Conservation (phyloP, 352 stramenopile genomes). For the Globisporangium carolinianum region DNA sequence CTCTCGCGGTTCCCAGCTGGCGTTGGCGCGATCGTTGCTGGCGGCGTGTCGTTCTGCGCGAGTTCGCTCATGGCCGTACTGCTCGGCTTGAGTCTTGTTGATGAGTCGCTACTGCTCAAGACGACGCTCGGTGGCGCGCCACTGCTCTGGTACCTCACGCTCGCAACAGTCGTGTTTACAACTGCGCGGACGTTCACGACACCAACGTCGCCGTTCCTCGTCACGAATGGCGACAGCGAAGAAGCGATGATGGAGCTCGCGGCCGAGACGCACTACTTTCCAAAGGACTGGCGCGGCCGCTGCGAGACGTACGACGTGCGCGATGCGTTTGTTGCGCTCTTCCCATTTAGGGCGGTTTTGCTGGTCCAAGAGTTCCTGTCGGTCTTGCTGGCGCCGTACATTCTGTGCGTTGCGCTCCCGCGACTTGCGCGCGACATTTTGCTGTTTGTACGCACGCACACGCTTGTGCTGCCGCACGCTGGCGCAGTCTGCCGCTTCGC, state of each 20-base stretch:
- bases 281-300: constrained; percentile 88
- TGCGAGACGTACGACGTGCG: constrained; percentile 85
- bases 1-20: constrained; percentile 91
- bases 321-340: constrained; percentile 86
- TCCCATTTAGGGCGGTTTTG: constrained; percentile 93
- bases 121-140: constrained; percentile 92
- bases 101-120: constrained; percentile 94
- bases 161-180: constrained; percentile 83
- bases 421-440: constrained; percentile 86
- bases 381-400: constrained; percentile 93
- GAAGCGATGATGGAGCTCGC: constrained; percentile 81
- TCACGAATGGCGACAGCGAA: constrained; percentile 67
- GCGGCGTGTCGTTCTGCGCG: constrained; percentile 93
- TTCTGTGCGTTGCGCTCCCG: constrained; percentile 94
- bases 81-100: constrained; percentile 89
- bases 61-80: constrained; percentile 94
- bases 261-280: constrained; percentile 95
- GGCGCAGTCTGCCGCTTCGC: constrained; percentile 93
- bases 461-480: constrained; percentile 87
- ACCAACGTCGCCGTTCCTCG: constrained; percentile 55
- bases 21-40: constrained; percentile 86
- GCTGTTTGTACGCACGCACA: constrained; percentile 92
- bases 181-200: constrained; percentile 74
- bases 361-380: constrained; percentile 92
- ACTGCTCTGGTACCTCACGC: constrained; percentile 96